phyloP scores from a whole-genome alignment of 1,284 basidiomycete genomes.

The Trichosporon sp. region DNA sequence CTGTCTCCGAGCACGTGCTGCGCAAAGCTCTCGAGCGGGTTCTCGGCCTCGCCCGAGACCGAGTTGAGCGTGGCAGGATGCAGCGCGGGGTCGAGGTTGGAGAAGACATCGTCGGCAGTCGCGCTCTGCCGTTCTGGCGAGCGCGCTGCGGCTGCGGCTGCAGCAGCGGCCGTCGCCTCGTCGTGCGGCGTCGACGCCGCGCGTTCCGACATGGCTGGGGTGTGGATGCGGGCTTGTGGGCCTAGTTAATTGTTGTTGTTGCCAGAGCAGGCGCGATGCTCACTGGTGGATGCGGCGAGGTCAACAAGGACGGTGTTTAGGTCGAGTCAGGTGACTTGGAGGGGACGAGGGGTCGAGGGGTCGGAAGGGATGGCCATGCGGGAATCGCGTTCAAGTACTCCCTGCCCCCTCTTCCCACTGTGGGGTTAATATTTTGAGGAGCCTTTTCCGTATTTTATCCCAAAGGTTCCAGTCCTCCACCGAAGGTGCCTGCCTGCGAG shows the following conservation, averaged over 20 bases:
- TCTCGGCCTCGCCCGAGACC: conserved; percentile 10
- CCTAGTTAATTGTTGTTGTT: too few relatives aligned
- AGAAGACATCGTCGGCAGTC: conserved; percentile 13
- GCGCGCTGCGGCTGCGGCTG: neutral
- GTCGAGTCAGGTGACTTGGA: conserved; percentile 8
- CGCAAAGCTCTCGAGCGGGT: conserved; percentile 25
- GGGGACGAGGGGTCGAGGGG: too few relatives aligned
- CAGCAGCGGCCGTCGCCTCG: neutral
- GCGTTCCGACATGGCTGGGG: conserved; percentile 1
- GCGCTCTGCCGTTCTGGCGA: neutral
- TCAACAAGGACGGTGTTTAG: neutral
- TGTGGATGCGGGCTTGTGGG: too few relatives aligned
- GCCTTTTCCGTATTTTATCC: neutral
- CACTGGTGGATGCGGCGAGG: neutral
- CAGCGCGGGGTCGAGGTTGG: conserved; percentile 22
- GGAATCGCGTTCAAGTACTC: neutral
- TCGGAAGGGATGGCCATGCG: neutral
- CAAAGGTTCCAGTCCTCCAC: neutral
- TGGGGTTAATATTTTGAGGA: neutral
- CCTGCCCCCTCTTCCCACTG: neutral
- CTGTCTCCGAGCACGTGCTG: conserved; percentile 23
- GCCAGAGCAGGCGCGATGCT: neutral
- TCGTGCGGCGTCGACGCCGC: neutral
- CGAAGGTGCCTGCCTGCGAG: too few relatives aligned
- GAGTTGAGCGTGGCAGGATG: conserved; percentile 19